phyloP scores from a whole-genome alignment of 805 yeast species.

The Scheffersomyces ergatensis region DNA sequence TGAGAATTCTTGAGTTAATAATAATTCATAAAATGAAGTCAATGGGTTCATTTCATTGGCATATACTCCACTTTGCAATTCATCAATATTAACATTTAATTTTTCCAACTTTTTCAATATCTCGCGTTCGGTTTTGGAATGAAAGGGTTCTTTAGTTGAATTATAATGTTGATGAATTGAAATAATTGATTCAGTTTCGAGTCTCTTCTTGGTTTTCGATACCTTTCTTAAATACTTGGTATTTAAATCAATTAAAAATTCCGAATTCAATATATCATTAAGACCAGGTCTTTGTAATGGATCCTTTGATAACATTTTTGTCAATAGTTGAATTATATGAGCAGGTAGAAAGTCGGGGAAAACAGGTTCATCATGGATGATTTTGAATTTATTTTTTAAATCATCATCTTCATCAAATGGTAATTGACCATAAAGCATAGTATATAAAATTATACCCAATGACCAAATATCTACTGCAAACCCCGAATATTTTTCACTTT shows the following conservation, averaged over 20 bases:
- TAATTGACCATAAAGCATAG: constrained; percentile 80
- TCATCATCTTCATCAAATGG: constrained; percentile 90
- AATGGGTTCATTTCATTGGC: constrained; percentile 65
- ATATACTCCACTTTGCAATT: constrained; percentile 55
- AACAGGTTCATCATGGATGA: constrained; percentile 63
- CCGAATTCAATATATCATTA: constrained; percentile 34
- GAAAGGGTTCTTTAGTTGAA: constrained; percentile 40
- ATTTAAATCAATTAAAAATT: constrained; percentile 31
- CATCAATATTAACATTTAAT: constrained; percentile 62
- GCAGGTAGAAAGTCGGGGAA: constrained; percentile 47
- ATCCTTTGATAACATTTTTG: constrained; percentile 59
- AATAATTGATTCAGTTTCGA: constrained; percentile 33
- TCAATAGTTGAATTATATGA: constrained; percentile 51
- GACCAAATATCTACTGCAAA: constrained; percentile 88
- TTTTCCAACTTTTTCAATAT: constrained; percentile 58
- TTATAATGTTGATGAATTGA: constrained; percentile 40
- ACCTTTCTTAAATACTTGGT: constrained; percentile 21
- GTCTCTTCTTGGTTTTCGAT: constrained; percentile 6
- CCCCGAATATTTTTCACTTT: constrained; percentile 71
- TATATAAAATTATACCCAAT: constrained; percentile 82
- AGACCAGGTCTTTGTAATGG: constrained; percentile 59
- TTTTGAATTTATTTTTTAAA: constrained; percentile 53
- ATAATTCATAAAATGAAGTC: constrained; percentile 72
- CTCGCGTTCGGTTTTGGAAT: constrained; percentile 59
- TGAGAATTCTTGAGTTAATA: constrained; percentile 50